phyloP scores from a whole-genome alignment of 148 eudicot genomes.

The Polygonum aviculare region DNA sequence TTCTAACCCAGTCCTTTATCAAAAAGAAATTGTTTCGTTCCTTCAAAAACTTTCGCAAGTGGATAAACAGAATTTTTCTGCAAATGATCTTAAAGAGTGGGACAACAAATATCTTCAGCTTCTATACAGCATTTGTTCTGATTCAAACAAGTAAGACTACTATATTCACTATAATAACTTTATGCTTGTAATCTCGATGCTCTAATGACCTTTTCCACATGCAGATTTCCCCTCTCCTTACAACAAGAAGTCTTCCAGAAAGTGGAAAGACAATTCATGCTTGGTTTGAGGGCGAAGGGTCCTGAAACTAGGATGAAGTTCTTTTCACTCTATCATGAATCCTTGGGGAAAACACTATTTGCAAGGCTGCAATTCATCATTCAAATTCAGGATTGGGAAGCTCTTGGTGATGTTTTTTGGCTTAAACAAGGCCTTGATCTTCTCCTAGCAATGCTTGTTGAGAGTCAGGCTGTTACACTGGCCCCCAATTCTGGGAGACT shows the following conservation, averaged over 20 bases:
- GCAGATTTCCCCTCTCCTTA: slow-evolving; percentile 63
- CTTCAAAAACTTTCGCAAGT: slow-evolving; percentile 96
- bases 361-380: slow-evolving; percentile 82
- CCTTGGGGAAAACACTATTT: slow-evolving; percentile 76
- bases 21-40: slow-evolving; percentile 85
- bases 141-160: slow-evolving; percentile 64
- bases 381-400: slow-evolving; percentile 96
- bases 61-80: slow-evolving; percentile 68
- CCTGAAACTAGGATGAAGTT: slow-evolving; percentile 79
- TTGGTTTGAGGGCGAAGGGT: slow-evolving; percentile 94
- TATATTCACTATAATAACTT: neutral
- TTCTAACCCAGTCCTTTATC: slow-evolving; percentile 50
- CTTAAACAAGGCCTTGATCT: slow-evolving; percentile 99
- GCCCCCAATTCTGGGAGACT: slow-evolving; percentile 96
- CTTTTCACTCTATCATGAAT: slow-evolving; percentile 80
- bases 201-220: slow-evolving; percentile 19
- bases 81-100: slow-evolving; percentile 74
- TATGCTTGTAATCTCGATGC: neutral
- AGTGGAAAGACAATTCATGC: slow-evolving; percentile 92
- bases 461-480: slow-evolving; percentile 83
- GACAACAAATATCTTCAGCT: slow-evolving; percentile 78
- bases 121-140: slow-evolving; percentile 90
- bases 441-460: slow-evolving; percentile 91
- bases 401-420: slow-evolving; percentile 96
- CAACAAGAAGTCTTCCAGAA: slow-evolving; percentile 89